Percentiles rank a stretch among this genome's conserved stretches.
Conservation (phyloP, 116 monocot genomes). For the Papilionanthe hybrid region DNA sequence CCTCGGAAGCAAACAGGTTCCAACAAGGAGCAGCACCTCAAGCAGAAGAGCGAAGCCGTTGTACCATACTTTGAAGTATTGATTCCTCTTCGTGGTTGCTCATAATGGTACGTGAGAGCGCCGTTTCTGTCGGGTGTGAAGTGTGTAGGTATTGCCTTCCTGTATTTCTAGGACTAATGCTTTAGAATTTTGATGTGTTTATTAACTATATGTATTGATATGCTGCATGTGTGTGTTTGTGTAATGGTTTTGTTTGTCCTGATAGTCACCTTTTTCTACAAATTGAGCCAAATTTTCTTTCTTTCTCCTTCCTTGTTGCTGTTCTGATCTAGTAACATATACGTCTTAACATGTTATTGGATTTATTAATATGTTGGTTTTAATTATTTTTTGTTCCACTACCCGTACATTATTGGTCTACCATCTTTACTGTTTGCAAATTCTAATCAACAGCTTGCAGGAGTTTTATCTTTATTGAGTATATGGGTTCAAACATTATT, state of each 20-base stretch:
- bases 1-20: constrained; percentile 35
- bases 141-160: neutral
- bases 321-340: constrained; percentile 2
- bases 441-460: neutral
- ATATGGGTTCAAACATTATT: too few relatives aligned
- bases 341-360: neutral
- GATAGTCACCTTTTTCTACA: neutral
- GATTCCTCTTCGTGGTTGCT: neutral
- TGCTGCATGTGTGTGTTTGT: neutral
- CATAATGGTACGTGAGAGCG: neutral
- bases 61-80: constrained; percentile 36
- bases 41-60: constrained; percentile 33
- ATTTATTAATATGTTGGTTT: neutral
- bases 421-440: neutral
- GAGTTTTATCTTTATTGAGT: too few relatives aligned
- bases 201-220: neutral
- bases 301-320: neutral
- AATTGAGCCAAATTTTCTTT: neutral
- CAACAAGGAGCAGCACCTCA: constrained; percentile 29
- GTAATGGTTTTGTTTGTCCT: neutral
- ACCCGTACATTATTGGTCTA: neutral
- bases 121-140: constrained; percentile 3
- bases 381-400: neutral
- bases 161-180: neutral
- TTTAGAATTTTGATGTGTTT: neutral